These are phyloP conservation scores for Bruguiera sexangula DNA, from an alignment of 345 rosid genomes.

Conservation along the genomic window DNA sequence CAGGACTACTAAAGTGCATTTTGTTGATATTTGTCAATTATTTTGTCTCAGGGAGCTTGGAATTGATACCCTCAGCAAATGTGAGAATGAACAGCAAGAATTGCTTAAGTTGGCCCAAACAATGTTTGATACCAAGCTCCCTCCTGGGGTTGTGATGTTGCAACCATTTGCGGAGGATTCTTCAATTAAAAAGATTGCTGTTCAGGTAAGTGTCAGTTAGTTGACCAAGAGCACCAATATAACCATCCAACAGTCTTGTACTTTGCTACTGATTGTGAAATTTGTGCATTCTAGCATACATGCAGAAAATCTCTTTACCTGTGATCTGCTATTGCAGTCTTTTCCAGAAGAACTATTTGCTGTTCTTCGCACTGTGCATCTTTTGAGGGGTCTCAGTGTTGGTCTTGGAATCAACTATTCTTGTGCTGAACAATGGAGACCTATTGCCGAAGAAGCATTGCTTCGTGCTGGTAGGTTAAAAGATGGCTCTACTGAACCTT, in stretches of 20 bases:
- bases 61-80: constrained; percentile 53
- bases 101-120: constrained; percentile 69
- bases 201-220: constrained; percentile 43
- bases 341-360: constrained; percentile 93
- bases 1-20: not conserved
- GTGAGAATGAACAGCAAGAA: constrained; percentile 67
- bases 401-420: constrained; percentile 87
- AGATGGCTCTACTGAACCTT: constrained; percentile 34
- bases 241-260: too few species aligned
- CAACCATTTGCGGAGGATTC: constrained; percentile 90
- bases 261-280: too few species aligned
- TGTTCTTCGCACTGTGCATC: constrained; percentile 77
- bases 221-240: not conserved
- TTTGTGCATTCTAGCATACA: too few species aligned
- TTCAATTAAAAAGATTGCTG: constrained; percentile 71
- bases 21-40: constrained; percentile 12
- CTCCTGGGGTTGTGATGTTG: constrained; percentile 71
- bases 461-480: constrained; percentile 59
- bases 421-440: constrained; percentile 80
- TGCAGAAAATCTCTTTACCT: too few species aligned
- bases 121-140: constrained; percentile 89
- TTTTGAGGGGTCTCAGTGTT: constrained; percentile 86
- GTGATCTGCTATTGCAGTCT: constrained; percentile 34
- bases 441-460: constrained; percentile 84
- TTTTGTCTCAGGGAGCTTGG: constrained; percentile 69